These are phyloP conservation scores for Margaritispora aquatica DNA, from an alignment of 495 filamentous ascomycete genomes.

Conservation along the genomic window DNA sequence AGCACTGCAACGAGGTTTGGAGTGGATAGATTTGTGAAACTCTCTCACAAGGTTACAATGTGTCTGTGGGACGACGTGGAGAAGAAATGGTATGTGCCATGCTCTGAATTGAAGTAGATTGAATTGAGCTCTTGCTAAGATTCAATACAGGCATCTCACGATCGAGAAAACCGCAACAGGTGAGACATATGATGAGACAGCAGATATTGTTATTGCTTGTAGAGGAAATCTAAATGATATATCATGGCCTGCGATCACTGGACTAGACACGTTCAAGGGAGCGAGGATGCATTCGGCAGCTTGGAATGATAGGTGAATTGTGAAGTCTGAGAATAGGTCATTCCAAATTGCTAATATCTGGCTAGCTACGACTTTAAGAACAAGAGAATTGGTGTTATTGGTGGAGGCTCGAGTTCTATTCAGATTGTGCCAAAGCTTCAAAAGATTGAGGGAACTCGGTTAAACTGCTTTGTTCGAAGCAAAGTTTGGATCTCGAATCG, in stretches of 20 bases:
- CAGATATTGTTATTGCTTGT: constrained; percentile 27
- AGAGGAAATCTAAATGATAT: constrained; percentile 32
- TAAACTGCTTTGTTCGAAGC: constrained; percentile 60
- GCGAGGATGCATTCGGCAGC: constrained; percentile 43
- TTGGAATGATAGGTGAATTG: constrained; percentile 36
- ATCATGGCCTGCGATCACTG: constrained; percentile 43
- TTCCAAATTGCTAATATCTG: background rate
- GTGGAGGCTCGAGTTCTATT: constrained; percentile 50
- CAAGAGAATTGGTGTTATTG: constrained; percentile 43
- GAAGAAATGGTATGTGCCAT: constrained; percentile 45
- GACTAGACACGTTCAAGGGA: constrained; percentile 34
- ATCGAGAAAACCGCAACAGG: constrained; percentile 20
- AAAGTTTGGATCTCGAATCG: constrained; percentile 63
- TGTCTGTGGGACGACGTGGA: constrained; percentile 42
- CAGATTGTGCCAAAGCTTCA: constrained; percentile 46
- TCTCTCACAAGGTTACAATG: constrained; percentile 37
- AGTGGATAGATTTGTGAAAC: constrained; percentile 47
- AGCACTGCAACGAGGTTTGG: constrained; percentile 52
- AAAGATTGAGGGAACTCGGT: constrained; percentile 38
- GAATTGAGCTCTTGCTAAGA: constrained; percentile 34
- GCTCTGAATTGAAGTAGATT: constrained; percentile 40
- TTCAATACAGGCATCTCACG: constrained; percentile 28
- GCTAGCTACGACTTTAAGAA: constrained; percentile 32
- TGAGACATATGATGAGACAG: constrained; percentile 16
- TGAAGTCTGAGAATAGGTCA: no score